Evolutionary conservation across 1,139 yeast genomes (phyloP).

Genomic region (Petasospora fabianii): DNA sequence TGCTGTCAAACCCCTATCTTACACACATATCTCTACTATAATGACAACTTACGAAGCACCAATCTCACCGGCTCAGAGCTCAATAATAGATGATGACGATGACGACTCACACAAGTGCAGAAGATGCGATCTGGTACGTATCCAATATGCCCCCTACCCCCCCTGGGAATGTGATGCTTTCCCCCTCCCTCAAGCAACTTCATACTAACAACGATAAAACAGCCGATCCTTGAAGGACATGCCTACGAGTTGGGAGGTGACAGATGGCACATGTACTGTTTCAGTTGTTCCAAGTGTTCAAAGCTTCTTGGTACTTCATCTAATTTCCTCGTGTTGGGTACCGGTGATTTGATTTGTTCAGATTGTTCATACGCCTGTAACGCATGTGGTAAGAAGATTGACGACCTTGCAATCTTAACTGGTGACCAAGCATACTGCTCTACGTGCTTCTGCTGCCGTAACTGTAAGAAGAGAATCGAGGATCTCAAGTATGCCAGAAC

Average conservation of each 20-base stretch:
- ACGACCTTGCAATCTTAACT: constrained; percentile 88
- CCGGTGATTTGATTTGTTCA: constrained; percentile 87
- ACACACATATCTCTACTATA: no score
- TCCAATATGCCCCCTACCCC: background rate
- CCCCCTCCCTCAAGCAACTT: background rate
- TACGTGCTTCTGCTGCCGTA: constrained; percentile 84
- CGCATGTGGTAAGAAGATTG: constrained; percentile 85
- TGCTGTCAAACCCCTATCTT: no score
- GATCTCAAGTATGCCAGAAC: constrained; percentile 92
- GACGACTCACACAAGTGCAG: constrained; percentile 25
- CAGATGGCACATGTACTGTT: constrained; percentile 94
- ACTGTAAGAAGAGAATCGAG: constrained; percentile 84
- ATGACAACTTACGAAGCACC: constrained; percentile 13
- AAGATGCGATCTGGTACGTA: constrained; percentile 22
- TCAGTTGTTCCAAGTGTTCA: constrained; percentile 77
- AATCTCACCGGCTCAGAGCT: constrained; percentile 10
- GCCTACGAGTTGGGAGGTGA: constrained; percentile 86
- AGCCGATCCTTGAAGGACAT: constrained; percentile 64
- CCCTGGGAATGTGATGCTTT: background rate
- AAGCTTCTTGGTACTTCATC: constrained; percentile 80
- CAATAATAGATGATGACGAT: constrained; percentile 14
- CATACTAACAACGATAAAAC: constrained; percentile 3
- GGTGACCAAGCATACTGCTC: constrained; percentile 96
- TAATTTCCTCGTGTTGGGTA: constrained; percentile 85
- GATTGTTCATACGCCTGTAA: constrained; percentile 89